Evolutionary conservation across 1,284 basidiomycete species (phyloP), one percentile per base, ranked within the genome.

Genomic region (Cystobasidium sp.): DNA sequence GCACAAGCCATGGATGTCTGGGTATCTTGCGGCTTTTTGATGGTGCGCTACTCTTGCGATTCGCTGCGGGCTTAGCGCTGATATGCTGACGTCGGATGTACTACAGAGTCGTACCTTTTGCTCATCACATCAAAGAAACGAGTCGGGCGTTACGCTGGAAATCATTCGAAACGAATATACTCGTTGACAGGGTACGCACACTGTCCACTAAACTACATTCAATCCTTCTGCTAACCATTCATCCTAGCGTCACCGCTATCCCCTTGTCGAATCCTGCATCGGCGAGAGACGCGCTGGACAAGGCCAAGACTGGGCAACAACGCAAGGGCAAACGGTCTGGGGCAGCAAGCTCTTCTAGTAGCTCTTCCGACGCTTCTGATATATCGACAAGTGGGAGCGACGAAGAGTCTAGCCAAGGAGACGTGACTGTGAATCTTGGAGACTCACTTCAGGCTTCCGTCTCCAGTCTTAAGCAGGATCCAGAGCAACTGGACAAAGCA

Each of bases 11-110:
- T 51, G 72, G 72, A n/a, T 55, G 70, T 14, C 43, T 58, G 6
- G 72, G 72, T 20, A 49, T 74, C 3, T 55, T 74, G n/a, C 55
- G 55, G 14, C 65, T 74, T 16, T 74, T 68, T 53, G 10, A 74
- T n/a, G 72, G 72, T 68, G 53, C 4, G 72, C 37, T 18, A 8
- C 6, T 59, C 24, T 43, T 64, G 22, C 39, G 31, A 31, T 31
- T 31, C 5, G 5, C 31, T 31, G 31, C 31, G 31, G 31, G 1
- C 5, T 31, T 5, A 31, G 1, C 5, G 31, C 31, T 31, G 5
- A 31, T 31, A 31, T 31, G 31, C 31, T 31, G 31, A 31, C 61
- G 3, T 12, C 31, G 9, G 22, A n/a, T 39, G 37, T 52, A 41
- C 14, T 41, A 24, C 67, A 68, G 72, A 68, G 44, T 59, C 67